Base-by-base conservation (phyloP, 495 filamentous ascomycete species). In the Ascodesmis nigricans region DNA sequence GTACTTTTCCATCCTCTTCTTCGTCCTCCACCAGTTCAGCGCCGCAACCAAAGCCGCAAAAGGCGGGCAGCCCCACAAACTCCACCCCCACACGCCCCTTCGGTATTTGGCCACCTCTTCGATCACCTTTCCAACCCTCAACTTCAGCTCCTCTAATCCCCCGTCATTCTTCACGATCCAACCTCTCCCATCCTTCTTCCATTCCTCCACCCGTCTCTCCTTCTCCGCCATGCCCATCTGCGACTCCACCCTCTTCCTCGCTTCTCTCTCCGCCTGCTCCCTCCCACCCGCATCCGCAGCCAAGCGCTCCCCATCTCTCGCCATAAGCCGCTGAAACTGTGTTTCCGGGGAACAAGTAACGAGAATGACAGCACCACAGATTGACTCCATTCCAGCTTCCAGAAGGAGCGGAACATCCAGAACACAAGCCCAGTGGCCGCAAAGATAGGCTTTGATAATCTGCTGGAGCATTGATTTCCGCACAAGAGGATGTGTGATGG, bases 361-460 rank as follows among this genome's bases (percentile, higher is more conserved):
- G 6, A 97, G 81, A 32, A 92, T 50, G 0, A 93, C 76, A 3
- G 66, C 67, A 0, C 79, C 77, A 45, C 79, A 91, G 29, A 83
- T 17, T 2, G 66, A 42, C 46, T 97, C 87, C 60, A 91, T 69
- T 2, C 69, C 67, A 39, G 63, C 65, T 59, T 97, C 87, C 49
- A 90, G 93, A 11, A 97, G 65, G 25, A 97, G 57, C 28, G 87
- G 87, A 1, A 97, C 69, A 49, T 97, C 87, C 6, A 97, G 57
- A n/a, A 95, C 74, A 7, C 90, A 78, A 0, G 78, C 82, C 77
- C 83, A 77, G 36, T 68, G 41, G 1, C 84, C 83, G 2, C 49
- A 55, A 2, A 83, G 21, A 39, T 84, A 91, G 42, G 68, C 61
- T 16, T 55, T 53, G 11, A 75, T 38, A 10, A 90, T 61, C 3